A percentile compares a stretch with the other conserved stretches of the same genome.
These are phyloP conservation scores for Retiboletus fuscus DNA, from an alignment of 1,284 basidiomycete genomes.

Conservation along the genomic window DNA sequence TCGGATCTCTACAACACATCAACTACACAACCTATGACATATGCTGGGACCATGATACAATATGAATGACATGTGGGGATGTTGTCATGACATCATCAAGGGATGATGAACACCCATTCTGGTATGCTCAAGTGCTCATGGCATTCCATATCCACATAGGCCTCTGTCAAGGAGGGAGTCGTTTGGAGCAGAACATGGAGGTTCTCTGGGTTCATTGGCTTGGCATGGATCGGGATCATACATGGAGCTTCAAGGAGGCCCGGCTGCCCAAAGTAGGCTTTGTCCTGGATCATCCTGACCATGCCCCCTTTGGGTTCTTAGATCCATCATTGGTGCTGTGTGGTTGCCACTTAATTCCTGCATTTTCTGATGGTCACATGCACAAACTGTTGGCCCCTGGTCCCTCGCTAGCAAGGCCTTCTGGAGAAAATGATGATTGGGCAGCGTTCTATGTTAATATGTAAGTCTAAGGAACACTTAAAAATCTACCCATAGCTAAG, in stretches of 20 bases:
- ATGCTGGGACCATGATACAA: no score
- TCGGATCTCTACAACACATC: no score
- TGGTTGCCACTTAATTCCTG: slow-evolving; percentile 15
- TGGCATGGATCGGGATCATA: background rate
- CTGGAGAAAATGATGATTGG: slow-evolving; percentile 1
- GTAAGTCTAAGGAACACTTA: no score
- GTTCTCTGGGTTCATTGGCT: slow-evolving; percentile 12
- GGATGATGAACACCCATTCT: no score
- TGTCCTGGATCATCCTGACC: slow-evolving; percentile 1
- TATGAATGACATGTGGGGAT: no score
- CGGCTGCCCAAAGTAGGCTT: slow-evolving; percentile 7
- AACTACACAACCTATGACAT: no score
- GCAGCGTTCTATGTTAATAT: no score
- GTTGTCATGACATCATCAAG: no score
- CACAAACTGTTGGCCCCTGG: background rate
- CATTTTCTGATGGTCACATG: background rate
- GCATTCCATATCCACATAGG: no score
- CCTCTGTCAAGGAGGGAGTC: no score
- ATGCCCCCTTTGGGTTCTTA: slow-evolving; percentile 5
- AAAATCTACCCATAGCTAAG: no score
- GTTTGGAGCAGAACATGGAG: slow-evolving; percentile 2
- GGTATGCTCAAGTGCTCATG: no score
- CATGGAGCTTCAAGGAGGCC: slow-evolving; percentile 4
- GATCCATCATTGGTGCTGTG: background rate
- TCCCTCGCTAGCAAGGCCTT: background rate